Base-by-base conservation (phyloP, 345 rosid species). In the Rhizophora apiculata region DNA sequence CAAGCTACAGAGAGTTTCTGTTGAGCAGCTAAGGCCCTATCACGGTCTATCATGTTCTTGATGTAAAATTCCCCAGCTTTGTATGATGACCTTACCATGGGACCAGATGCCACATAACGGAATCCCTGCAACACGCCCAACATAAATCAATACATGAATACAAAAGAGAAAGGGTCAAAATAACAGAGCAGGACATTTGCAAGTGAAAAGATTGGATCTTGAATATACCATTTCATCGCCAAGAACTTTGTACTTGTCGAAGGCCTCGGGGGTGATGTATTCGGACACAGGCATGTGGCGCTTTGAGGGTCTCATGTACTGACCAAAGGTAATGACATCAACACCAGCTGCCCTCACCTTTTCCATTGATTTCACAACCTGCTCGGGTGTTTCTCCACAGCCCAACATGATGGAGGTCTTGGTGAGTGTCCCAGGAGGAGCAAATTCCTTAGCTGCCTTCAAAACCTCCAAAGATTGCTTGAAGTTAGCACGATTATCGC, bases 291-390 rank as follows among this genome's bases (percentile, higher is more conserved):
- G 96, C 99, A 92, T 96, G 69, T 92, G 99, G 37, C 96, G 94
- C 79, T 90, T 96, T 22, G 99, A 92, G 0, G 98, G 99, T 80
- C 99, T 85, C 99, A 96, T 96, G 64, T 95, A 96, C 59, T 96
- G 99, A 31, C 99, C 99, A 66, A 96, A 92, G 3, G 99, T 96
- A 85, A 96, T 96, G n/a, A 96, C 99, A 64, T 96, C 98, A 68
- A 92, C 91, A 71, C 96, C 97, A n/a, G 97, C 97, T 24, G 85
- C 94, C 82, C 92, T 86, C 65, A 96, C 99, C 75, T 86, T 92
- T 82, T 92, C 94, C 98, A 92, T 96, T 8, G 98, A 90, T 64
- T 79, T 85, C 60, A 90, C 74, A 69, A 96, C 93, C 76, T 96
- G 99, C 54, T 85, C 96, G 67, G 98, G 97, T n/a, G 97, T 92